Evolutionary conservation across 2,329 filamentous ascomycete species (phyloP).

Genomic region (Arthroderma uncinatum): DNA sequence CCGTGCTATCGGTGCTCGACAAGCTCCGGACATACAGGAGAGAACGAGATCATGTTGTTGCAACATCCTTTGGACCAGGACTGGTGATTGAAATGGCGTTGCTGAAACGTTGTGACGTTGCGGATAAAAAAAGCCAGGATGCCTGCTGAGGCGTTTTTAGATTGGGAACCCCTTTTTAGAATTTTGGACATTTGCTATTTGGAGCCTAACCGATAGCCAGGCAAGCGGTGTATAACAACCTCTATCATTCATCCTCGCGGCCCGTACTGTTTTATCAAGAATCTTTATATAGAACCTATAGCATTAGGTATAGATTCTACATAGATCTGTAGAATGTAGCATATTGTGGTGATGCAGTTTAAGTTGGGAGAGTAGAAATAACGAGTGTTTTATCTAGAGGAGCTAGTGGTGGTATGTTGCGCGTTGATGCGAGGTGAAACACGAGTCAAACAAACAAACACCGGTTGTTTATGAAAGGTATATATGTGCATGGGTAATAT

Average conservation of each 20-base stretch:
- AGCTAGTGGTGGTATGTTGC: too few relatives aligned
- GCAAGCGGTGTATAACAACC: too few relatives aligned
- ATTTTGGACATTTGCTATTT: neutral
- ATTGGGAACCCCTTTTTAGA: neutral
- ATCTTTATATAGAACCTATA: too few relatives aligned
- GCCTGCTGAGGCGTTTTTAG: too few relatives aligned
- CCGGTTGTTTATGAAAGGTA: neutral
- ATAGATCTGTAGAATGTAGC: too few relatives aligned
- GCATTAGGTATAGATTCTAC: too few relatives aligned
- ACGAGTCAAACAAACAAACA: neutral
- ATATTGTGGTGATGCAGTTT: too few relatives aligned
- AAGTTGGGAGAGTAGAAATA: too few relatives aligned
- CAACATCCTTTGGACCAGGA: neutral
- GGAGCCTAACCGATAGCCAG: too few relatives aligned
- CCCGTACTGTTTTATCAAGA: too few relatives aligned
- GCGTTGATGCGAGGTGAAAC: neutral
- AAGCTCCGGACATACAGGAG: neutral
- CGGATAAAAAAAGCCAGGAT: neutral
- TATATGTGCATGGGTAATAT: neutral
- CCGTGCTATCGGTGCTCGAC: neutral
- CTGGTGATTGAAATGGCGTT: neutral
- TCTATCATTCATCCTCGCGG: too few relatives aligned
- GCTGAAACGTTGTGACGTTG: neutral
- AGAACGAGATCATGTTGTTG: neutral
- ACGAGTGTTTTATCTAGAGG: too few relatives aligned